Evolutionary conservation across 2,329 filamentous ascomycete genomes (phyloP), one percentile per base, ranked within the genome.

Genomic region (Zymoseptoria pseudotritici): DNA sequence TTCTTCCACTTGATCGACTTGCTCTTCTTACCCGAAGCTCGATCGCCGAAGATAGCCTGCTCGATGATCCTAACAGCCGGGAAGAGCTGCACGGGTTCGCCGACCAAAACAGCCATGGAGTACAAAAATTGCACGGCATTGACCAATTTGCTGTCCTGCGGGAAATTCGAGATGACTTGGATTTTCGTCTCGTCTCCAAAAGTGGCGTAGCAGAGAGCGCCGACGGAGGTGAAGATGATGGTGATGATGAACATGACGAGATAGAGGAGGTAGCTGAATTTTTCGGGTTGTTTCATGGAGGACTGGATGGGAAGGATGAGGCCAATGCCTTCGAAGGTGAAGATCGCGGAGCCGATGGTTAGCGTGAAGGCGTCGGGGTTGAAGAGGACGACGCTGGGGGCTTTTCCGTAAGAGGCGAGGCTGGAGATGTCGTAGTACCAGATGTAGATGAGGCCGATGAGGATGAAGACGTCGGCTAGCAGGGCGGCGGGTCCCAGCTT

Each of bases 281-380:
- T 80, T 63, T 89, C 78, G 0, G 88, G 88, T 60, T 85, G 78
- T 67, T 83, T 83, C 88, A 91, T 91, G 59, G 85, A 87, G 8
- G 86, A 87, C 70, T 90, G 86, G 57, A 91, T 91, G 0, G 88
- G 88, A 8, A 91, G 77, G 63, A 91, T 89, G 22, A 91, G 82
- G 0, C 88, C 88, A 53, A 91, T 90, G 54, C 88, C 88, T 71
- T 91, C 88, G 66, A 90, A 91, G 0, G 88, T 90, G 75, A 90
- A 91, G 69, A 91, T 90, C 46, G 86, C 84, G 1, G 86, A 84
- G 56, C 88, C 88, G 54, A 91, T 82, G 24, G 87, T 90, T 57
- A 90, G 77, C 0, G 88, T 87, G 70, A 86, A 90, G 58, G 83
- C 79, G 24, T 79, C 76, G 0, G 87, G 84, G 72, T 90, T 90